A percentile compares a stretch with the other conserved stretches of the same genome.
Conservation (phyloP, 2,329 filamentous ascomycete species). For the Sordariomycetes sp. region DNA sequence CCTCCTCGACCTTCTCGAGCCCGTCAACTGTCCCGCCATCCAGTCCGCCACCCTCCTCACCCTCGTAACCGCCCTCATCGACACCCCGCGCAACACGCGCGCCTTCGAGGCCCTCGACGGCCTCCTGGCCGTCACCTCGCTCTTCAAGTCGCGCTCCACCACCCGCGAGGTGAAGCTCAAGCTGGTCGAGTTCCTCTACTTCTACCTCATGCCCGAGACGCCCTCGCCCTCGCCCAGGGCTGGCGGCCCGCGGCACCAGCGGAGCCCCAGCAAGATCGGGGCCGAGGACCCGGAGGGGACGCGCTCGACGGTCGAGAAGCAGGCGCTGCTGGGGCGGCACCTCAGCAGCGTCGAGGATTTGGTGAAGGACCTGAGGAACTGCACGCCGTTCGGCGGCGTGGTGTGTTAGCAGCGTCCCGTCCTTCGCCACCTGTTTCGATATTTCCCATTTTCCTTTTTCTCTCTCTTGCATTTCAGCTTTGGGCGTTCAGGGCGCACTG, state of each 20-base stretch:
- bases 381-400: constrained; percentile 60
- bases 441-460: background rate
- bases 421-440: background rate
- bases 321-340: constrained; percentile 64
- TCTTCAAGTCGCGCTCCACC: constrained; percentile 84
- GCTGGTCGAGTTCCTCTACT: constrained; percentile 95
- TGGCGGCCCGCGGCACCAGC: constrained; percentile 41
- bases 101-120: constrained; percentile 90
- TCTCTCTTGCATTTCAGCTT: background rate
- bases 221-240: constrained; percentile 37
- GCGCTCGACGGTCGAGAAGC: constrained; percentile 72
- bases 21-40: constrained; percentile 82
- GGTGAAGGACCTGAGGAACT: constrained; percentile 73
- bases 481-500: background rate
- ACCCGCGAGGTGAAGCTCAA: constrained; percentile 86
- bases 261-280: constrained; percentile 59
- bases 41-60: constrained; percentile 85
- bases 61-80: constrained; percentile 79
- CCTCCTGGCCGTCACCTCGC: constrained; percentile 77
- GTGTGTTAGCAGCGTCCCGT: constrained; percentile 16
- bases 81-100: constrained; percentile 77
- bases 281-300: constrained; percentile 29
- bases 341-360: constrained; percentile 76
- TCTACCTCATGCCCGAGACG: constrained; percentile 93
- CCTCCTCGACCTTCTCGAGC: constrained; percentile 87